These are phyloP conservation scores for Lactarius hatsudake DNA, from an alignment of 768 basidiomycete genomes.

Conservation along the genomic window DNA sequence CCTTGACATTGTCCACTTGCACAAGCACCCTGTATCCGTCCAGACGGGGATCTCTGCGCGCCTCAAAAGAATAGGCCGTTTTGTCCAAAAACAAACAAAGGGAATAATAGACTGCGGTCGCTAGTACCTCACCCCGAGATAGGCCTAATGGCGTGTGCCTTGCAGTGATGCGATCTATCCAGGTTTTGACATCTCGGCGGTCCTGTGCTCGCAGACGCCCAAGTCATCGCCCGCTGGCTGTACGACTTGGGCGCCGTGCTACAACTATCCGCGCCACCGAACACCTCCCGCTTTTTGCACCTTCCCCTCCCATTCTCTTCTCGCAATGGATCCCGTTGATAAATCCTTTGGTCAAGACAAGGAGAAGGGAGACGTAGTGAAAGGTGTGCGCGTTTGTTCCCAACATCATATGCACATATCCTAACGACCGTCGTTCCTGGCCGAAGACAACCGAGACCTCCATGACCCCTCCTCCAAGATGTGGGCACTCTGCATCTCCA, in stretches of 20 bases:
- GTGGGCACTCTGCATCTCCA: conserved; percentile 18
- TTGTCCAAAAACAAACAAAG: too few species aligned
- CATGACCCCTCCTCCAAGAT: conserved; percentile 21
- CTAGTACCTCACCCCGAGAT: too few species aligned
- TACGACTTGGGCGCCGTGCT: background rate
- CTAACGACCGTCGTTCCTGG: background rate
- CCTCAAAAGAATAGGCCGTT: too few species aligned
- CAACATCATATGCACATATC: background rate
- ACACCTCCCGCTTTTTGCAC: background rate
- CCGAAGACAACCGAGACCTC: background rate
- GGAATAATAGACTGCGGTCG: too few species aligned
- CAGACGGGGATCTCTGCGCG: too few species aligned
- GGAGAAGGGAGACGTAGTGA: conserved; percentile 5
- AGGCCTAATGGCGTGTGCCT: background rate
- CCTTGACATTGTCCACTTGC: too few species aligned
- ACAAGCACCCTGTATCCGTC: too few species aligned
- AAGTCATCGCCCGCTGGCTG: background rate
- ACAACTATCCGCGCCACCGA: background rate
- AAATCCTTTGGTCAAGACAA: background rate
- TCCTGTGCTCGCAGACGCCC: background rate
- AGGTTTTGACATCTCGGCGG: background rate
- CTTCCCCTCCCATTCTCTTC: background rate
- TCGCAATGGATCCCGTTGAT: conserved; percentile 6
- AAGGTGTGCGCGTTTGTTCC: background rate
- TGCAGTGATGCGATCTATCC: background rate